Evolutionary conservation across 495 filamentous ascomycete genomes (phyloP).

Genomic region (Rhizodiscina lignyota): DNA sequence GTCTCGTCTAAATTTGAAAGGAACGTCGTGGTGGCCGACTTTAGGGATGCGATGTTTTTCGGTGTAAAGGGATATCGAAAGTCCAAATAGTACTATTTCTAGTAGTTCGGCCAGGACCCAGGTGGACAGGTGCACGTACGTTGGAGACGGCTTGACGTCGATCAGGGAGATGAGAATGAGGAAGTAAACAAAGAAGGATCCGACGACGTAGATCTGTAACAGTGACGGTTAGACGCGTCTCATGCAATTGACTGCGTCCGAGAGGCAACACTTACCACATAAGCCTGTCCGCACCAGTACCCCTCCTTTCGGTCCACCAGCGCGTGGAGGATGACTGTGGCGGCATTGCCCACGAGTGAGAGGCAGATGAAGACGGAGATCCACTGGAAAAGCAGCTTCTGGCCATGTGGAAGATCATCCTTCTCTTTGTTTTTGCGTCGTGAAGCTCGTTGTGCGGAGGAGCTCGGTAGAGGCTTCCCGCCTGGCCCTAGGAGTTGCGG

Average conservation of each 20-base stretch:
- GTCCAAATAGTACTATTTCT: slow-evolving; percentile 51
- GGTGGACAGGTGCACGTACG: slow-evolving; percentile 49
- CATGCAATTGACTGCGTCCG: slow-evolving; percentile 1
- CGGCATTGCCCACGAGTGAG: slow-evolving; percentile 59
- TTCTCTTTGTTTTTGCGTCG: slow-evolving; percentile 29
- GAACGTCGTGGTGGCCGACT: slow-evolving; percentile 31
- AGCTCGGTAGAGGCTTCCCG: slow-evolving; percentile 57
- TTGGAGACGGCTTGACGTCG: slow-evolving; percentile 62
- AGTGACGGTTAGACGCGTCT: slow-evolving; percentile 4
- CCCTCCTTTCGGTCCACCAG: slow-evolving; percentile 42
- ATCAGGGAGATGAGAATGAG: slow-evolving; percentile 64
- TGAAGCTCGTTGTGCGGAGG: slow-evolving; percentile 29
- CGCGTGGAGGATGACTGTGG: slow-evolving; percentile 61
- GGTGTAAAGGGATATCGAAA: slow-evolving; percentile 44
- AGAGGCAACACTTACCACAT: slow-evolving; percentile 45
- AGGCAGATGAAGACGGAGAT: slow-evolving; percentile 47
- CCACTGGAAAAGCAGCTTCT: slow-evolving; percentile 57
- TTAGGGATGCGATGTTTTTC: slow-evolving; percentile 38
- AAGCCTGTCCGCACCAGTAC: slow-evolving; percentile 85
- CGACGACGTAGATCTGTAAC: slow-evolving; percentile 60
- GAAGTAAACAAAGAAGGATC: slow-evolving; percentile 57
- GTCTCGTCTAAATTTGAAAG: slow-evolving; percentile 25
- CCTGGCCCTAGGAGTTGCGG: slow-evolving; percentile 49
- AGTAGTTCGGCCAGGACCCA: slow-evolving; percentile 53
- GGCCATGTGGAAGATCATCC: slow-evolving; percentile 36